These are phyloP conservation scores for Botryotinia calthae DNA, from an alignment of 2,329 filamentous ascomycete species.

Conservation along the genomic window DNA sequence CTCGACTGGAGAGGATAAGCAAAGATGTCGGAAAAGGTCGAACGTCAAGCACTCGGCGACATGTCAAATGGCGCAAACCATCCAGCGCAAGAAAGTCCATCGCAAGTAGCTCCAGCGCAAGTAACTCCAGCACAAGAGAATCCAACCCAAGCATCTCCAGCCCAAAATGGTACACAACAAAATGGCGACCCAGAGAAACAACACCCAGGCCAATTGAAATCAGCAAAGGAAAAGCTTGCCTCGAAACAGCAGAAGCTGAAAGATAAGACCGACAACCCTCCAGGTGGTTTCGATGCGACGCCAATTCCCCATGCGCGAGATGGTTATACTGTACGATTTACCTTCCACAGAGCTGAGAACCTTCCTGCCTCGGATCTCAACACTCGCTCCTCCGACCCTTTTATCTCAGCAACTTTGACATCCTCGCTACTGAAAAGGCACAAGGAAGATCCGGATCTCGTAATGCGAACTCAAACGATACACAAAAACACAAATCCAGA, in stretches of 20 bases:
- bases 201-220: slow-evolving; percentile 5
- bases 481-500: slow-evolving; percentile 68
- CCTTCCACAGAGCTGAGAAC: slow-evolving; percentile 76
- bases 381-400: slow-evolving; percentile 79
- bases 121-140: not conserved
- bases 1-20: not conserved
- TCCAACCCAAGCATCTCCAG: not conserved
- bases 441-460: slow-evolving; percentile 78
- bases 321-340: slow-evolving; percentile 83
- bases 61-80: not conserved
- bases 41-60: not conserved
- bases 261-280: slow-evolving; percentile 36
- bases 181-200: slow-evolving; percentile 15
- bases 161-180: not conserved
- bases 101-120: not conserved
- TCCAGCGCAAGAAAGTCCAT: not conserved
- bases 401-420: slow-evolving; percentile 72
- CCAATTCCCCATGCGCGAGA: slow-evolving; percentile 71
- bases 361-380: slow-evolving; percentile 79
- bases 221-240: slow-evolving; percentile 36
- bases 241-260: slow-evolving; percentile 36
- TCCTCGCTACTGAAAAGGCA: slow-evolving; percentile 66
- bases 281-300: slow-evolving; percentile 75
- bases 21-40: slow-evolving; percentile 18
- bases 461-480: slow-evolving; percentile 73